phyloP scores from a whole-genome alignment of 306 rosid species.

The Quercus rubra region DNA sequence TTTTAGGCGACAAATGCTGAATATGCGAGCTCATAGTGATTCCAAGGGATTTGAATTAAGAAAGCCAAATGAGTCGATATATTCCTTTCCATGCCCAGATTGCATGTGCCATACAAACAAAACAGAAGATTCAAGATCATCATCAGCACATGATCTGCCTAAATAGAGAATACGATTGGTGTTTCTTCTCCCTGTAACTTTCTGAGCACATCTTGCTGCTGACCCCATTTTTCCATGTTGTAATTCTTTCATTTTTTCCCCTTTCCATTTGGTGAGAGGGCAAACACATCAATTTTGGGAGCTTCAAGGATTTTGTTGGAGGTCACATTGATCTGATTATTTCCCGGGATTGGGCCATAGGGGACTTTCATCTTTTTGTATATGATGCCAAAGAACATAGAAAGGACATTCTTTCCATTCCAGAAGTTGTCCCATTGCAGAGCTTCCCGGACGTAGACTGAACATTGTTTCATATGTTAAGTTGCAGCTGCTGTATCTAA shows the following conservation, averaged over 20 bases:
- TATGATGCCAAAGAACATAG: conserved; percentile 37
- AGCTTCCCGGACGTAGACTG: conserved; percentile 28
- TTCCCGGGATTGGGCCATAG: conserved; percentile 40
- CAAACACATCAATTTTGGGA: conserved; percentile 42
- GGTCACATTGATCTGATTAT: conserved; percentile 47
- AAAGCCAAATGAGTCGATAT: conserved; percentile 87
- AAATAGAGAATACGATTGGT: conserved; percentile 25
- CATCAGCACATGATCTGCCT: conserved; percentile 51
- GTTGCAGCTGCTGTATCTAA: conserved; percentile 42
- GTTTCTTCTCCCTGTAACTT: conserved; percentile 36
- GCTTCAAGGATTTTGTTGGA: conserved; percentile 45
- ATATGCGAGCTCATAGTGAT: conserved; percentile 84
- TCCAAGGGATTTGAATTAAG: conserved; percentile 86
- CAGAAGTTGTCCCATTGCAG: conserved; percentile 1
- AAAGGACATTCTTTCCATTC: conserved; percentile 26
- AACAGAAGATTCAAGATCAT: conserved; percentile 50
- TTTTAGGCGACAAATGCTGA: conserved; percentile 81
- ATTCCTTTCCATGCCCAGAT: conserved; percentile 96
- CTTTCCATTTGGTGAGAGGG: conserved; percentile 45
- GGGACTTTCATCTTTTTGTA: conserved; percentile 42
- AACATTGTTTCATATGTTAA: conserved; percentile 23
- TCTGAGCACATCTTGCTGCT: conserved; percentile 52
- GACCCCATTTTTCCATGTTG: conserved; percentile 38
- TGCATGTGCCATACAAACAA: conserved; percentile 87
- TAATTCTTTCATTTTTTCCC: conserved; percentile 64